Evolutionary conservation across 495 filamentous ascomycete genomes (phyloP), one percentile per base, ranked within the genome.

Genomic region (Aspergillus taichungensis): DNA sequence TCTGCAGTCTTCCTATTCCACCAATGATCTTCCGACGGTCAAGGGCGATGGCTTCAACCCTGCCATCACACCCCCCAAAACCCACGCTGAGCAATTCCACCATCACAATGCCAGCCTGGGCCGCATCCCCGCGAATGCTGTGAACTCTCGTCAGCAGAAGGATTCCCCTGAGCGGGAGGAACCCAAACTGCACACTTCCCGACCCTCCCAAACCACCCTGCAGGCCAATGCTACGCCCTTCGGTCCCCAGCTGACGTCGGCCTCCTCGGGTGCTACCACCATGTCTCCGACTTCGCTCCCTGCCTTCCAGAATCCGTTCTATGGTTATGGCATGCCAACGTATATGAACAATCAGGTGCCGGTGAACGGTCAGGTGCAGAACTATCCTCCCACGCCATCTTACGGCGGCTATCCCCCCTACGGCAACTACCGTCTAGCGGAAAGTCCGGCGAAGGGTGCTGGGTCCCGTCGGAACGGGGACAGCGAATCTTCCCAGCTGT

Each of bases 1-100:
- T 9, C 63, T 94, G 31, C 84, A 89, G 63, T 80, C 85, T 3
- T 95, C 91, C 2, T 96, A 87, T 64, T 96, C 92, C 2, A 82
- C 88, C 13, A 86, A 82, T 59, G 92, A 96, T 54, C 68, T 96
- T 5, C 85, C 91, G n/a, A 94, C 89, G 1, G 69, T 88, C 51
- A 92, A 89, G 72, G 79, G 66, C 28, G 69, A 71, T 58, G 60
- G 65, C 32, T 55, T 63, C 57, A 66, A 67, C 37, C 57, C 64
- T 54, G 71, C 77, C 33, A 79, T 84, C 46, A 70, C 73, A 3
- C 67, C 72, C 12, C 63, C 71, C 3, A 84, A 81, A 50, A 78
- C 80, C 7, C 71, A 78, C 50, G 80, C 84, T 30, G 83, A 92
- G 59, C 80, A 87, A 57, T 76, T 89, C 47, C 85, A 90, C 44